phyloP scores from a whole-genome alignment of 495 filamentous ascomycete species.

The Pyrenula aspistea region DNA sequence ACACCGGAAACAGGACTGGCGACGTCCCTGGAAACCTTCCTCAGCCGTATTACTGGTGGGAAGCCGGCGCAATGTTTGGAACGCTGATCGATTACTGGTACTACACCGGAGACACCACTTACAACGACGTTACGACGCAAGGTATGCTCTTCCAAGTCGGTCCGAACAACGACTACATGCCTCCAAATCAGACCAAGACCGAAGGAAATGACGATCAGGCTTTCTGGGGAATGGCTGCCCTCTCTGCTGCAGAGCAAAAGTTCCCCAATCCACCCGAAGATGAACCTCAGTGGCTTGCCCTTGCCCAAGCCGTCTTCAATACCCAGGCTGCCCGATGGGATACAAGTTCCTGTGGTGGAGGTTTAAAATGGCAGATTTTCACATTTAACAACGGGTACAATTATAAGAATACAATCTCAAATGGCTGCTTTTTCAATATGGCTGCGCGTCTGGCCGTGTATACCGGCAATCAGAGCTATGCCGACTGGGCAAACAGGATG shows the following conservation, averaged over 20 bases:
- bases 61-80: slow-evolving; percentile 65
- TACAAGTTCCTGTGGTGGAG: slow-evolving; percentile 50
- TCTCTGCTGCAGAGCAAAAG: slow-evolving; percentile 70
- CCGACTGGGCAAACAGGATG: slow-evolving; percentile 58
- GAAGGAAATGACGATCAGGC: slow-evolving; percentile 77
- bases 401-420: slow-evolving; percentile 75
- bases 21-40: slow-evolving; percentile 62
- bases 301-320: slow-evolving; percentile 77
- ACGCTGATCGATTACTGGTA: slow-evolving; percentile 74
- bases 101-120: slow-evolving; percentile 63
- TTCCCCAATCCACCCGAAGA: slow-evolving; percentile 45
- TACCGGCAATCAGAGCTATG: slow-evolving; percentile 68
- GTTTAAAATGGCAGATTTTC: slow-evolving; percentile 78
- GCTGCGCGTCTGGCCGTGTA: slow-evolving; percentile 65
- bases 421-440: slow-evolving; percentile 71
- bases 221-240: slow-evolving; percentile 76
- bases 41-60: slow-evolving; percentile 76
- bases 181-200: slow-evolving; percentile 64
- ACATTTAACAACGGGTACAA: slow-evolving; percentile 65
- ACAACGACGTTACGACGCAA: slow-evolving; percentile 56
- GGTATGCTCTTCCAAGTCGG: slow-evolving; percentile 63
- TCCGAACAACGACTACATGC: slow-evolving; percentile 60
- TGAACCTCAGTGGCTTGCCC: slow-evolving; percentile 60
- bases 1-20: slow-evolving; percentile 59
- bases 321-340: slow-evolving; percentile 65